Evolutionary conservation across 1,284 basidiomycete species (phyloP), one percentile per base, ranked within the genome.

Genomic region (Anthracocystis setariae): DNA sequence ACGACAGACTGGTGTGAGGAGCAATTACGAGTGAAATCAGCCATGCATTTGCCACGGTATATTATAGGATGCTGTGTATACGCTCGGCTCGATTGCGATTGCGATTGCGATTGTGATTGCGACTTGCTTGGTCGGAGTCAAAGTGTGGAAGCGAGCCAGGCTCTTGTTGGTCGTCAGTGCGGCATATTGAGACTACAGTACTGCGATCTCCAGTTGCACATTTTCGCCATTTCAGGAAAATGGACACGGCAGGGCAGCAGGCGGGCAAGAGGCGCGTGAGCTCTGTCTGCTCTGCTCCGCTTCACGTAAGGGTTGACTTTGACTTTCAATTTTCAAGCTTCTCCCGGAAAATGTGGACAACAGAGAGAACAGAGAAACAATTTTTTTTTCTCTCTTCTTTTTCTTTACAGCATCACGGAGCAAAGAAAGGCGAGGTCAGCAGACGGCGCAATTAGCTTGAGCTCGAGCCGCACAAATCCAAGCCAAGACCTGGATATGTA

Each of bases 391-490:
- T 12, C 29, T 29, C 29, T 7, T 5, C 12, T 49, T 35, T 45
- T 46, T 25, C n/a, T 10, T n/a, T 32, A 35, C 25, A 35, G n/a
- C 8, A 17, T 10, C 17, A 24, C 15, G 12, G 8, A 39, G 21
- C 17, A 12, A 18, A 57, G 45, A 29, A 29, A 7, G 29, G 7
- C 46, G 47, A 29, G 43, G 51, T 46, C 43, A 54, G 45, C 45
- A 47, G 21, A 55, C 33, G n/a, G 35, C 47, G n/a, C 24, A 29
- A 29, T 29, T 29, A 12, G 29, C 29, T 29, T 12, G 12, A 29
- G 29, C 29, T 29, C 29, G 29, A 29, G 29, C 29, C 29, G 29
- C 29, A 29, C 29, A 7, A 29, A n/a, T n/a, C 12, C 29, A 12
- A 42, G 9, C 20, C 7, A 42, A 42, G 40, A 24, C 45, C 12